A percentile compares a stretch with the other conserved stretches of the same genome.
Evolutionary conservation across 2,329 filamentous ascomycete species (phyloP).

Genomic region (Aspergillus vadensis): DNA sequence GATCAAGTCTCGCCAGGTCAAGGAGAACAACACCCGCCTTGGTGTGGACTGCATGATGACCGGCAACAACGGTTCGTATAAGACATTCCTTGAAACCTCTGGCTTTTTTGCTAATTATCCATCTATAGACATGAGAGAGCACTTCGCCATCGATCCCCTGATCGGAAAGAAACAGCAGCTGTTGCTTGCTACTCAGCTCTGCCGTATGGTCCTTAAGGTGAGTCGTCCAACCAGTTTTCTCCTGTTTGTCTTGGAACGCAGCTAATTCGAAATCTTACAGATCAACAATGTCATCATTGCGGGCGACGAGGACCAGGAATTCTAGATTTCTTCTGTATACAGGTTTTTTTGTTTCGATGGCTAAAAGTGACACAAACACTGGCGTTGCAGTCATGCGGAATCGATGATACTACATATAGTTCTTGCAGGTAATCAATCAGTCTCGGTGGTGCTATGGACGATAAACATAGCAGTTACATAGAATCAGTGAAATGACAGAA

Average conservation of each 20-base stretch:
- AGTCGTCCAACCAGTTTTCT: conserved; percentile 13
- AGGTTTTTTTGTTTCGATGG: conserved; percentile 17
- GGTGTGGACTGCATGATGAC: conserved; percentile 98
- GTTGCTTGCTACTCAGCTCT: conserved; percentile 92
- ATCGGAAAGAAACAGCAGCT: conserved; percentile 98
- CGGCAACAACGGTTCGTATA: conserved; percentile 73
- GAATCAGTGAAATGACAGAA: conserved; percentile 25
- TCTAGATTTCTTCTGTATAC: conserved; percentile 55
- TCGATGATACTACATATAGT: conserved; percentile 18
- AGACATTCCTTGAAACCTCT: not conserved
- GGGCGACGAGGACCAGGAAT: conserved; percentile 83
- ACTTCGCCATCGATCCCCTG: conserved; percentile 96
- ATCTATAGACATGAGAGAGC: conserved; percentile 83
- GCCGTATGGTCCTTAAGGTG: conserved; percentile 96
- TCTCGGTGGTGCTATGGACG: conserved; percentile 19
- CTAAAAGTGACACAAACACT: conserved; percentile 19
- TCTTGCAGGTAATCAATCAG: conserved; percentile 21
- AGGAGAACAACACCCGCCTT: conserved; percentile 74
- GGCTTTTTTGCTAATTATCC: not conserved
- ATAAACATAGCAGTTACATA: conserved; percentile 23
- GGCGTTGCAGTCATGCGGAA: conserved; percentile 14
- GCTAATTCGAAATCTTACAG: conserved; percentile 35
- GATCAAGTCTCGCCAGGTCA: conserved; percentile 95
- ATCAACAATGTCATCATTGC: conserved; percentile 93
- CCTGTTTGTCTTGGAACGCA: not conserved